Evolutionary conservation across 2,329 filamentous ascomycete species (phyloP).

Genomic region (Malbranchea zuffiana): DNA sequence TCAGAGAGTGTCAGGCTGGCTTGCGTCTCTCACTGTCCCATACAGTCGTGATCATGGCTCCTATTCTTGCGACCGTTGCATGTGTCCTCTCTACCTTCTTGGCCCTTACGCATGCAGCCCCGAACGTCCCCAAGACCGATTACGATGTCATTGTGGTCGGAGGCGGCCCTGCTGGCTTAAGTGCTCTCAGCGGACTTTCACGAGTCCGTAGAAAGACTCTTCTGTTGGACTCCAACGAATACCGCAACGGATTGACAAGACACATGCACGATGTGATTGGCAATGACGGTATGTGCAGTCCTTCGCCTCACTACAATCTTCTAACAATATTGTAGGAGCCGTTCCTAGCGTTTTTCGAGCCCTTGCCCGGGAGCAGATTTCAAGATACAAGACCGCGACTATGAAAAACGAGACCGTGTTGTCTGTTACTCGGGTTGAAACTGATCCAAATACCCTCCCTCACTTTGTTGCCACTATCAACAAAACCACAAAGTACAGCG

Average conservation of each 20-base stretch:
- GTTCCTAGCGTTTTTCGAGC: constrained; percentile 46
- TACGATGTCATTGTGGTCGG: constrained; percentile 50
- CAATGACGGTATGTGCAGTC: constrained; percentile 42
- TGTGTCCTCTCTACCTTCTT: too few species aligned
- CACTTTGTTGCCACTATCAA: constrained; percentile 38
- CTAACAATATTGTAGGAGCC: constrained; percentile 34
- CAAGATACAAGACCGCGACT: constrained; percentile 40
- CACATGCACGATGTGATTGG: constrained; percentile 53
- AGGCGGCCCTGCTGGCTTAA: constrained; percentile 47
- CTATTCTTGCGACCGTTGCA: too few species aligned
- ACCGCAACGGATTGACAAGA: constrained; percentile 47
- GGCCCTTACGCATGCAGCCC: too few species aligned
- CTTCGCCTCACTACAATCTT: constrained; percentile 1
- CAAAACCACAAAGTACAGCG: constrained; percentile 30
- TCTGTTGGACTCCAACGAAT: constrained; percentile 48
- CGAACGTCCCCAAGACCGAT: too few species aligned
- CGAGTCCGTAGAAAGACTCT: constrained; percentile 46
- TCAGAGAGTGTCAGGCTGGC: too few species aligned
- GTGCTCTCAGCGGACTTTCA: constrained; percentile 46
- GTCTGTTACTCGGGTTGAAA: constrained; percentile 17
- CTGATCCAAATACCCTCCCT: constrained; percentile 27
- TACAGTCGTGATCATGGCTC: too few species aligned
- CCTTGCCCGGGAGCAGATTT: constrained; percentile 44
- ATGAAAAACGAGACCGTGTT: constrained; percentile 45
- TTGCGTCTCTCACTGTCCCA: too few species aligned